phyloP scores from a whole-genome alignment of 768 basidiomycete species.

The Auricularia sp. region DNA sequence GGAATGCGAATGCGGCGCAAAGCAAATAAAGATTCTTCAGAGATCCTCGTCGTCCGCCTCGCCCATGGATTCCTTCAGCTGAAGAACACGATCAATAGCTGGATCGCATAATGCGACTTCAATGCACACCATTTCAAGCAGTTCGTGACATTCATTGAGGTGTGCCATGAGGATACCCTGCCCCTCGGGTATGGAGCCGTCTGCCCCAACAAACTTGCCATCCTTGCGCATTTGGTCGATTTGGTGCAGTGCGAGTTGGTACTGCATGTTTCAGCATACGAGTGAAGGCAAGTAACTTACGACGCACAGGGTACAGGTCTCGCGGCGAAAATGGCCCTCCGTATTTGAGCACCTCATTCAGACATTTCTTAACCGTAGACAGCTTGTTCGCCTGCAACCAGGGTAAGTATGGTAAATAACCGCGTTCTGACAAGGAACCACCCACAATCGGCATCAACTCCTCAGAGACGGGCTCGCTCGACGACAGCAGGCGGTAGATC shows the following conservation, averaged over 20 bases:
- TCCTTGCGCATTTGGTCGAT: constrained; percentile 90
- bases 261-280: constrained; percentile 37
- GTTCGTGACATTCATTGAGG: constrained; percentile 90
- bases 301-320: constrained; percentile 83
- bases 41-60: constrained; percentile 3
- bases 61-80: background rate
- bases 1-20: background rate
- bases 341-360: constrained; percentile 92
- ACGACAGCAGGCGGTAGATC: constrained; percentile 86
- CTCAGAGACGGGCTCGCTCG: constrained; percentile 94
- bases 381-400: constrained; percentile 78
- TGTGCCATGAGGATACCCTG: constrained; percentile 96
- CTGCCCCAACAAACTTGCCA: constrained; percentile 83
- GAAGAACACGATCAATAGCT: background rate
- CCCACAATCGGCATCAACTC: constrained; percentile 92
- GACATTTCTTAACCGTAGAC: constrained; percentile 91
- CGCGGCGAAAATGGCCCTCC: constrained; percentile 88
- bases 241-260: constrained; percentile 89
- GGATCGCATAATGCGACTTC: background rate
- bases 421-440: constrained; percentile 10
- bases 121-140: constrained; percentile 77
- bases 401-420: background rate
- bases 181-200: constrained; percentile 87
- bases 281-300: background rate
- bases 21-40: background rate